Conservation (phyloP, 1,284 basidiomycete genomes). For the Trametes sp. region DNA sequence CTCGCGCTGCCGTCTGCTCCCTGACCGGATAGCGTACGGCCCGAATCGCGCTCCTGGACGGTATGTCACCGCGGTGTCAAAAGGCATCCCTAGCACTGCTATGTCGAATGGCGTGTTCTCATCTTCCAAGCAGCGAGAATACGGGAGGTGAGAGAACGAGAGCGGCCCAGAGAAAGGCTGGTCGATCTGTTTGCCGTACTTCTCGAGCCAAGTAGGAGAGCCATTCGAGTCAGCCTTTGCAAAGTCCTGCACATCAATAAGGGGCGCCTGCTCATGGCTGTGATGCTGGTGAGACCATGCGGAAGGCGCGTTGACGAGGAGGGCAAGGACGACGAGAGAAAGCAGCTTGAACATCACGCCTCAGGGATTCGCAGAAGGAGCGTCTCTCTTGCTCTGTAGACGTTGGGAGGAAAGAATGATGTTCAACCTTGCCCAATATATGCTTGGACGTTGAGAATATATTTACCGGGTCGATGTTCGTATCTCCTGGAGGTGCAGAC, state of each 20-base stretch:
- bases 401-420: not conserved
- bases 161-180: constrained; percentile 75
- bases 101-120: constrained; percentile 66
- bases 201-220: constrained; percentile 61
- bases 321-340: constrained; percentile 5
- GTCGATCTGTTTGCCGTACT: constrained; percentile 77
- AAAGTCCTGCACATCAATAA: constrained; percentile 22
- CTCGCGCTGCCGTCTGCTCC: constrained; percentile 70
- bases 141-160: constrained; percentile 77
- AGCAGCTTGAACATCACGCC: constrained; percentile 17
- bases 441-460: not conserved
- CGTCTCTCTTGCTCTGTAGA: not conserved
- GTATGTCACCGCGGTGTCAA: constrained; percentile 78
- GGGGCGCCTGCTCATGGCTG: constrained; percentile 10
- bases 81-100: constrained; percentile 82
- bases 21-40: constrained; percentile 81
- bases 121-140: constrained; percentile 74
- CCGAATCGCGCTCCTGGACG: constrained; percentile 84
- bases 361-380: too few relatives aligned
- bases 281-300: constrained; percentile 14
- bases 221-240: constrained; percentile 17
- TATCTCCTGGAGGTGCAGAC: not conserved
- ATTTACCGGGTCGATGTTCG: not conserved
- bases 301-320: not conserved
- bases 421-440: not conserved